Percentiles rank a stretch among this genome's conserved stretches.
Evolutionary conservation across 2,329 filamentous ascomycete genomes (phyloP).

Genomic region (Pseudocercospora macadamiae): DNA sequence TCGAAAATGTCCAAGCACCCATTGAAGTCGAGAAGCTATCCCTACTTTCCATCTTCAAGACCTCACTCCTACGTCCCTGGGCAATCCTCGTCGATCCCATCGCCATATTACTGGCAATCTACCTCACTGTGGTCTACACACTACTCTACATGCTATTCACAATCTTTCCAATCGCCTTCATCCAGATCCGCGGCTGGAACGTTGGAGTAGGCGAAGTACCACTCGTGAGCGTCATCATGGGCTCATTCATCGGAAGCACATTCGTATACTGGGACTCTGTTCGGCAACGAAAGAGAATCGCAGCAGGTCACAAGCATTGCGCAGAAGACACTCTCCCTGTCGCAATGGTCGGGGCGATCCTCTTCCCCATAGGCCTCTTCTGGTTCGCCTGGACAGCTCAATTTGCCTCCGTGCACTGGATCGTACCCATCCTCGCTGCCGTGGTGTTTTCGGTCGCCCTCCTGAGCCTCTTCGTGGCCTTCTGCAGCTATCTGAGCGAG

Average conservation of each 20-base stretch:
- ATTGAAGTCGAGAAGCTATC: conserved; percentile 49
- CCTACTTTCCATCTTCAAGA: conserved; percentile 51
- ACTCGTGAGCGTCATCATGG: conserved; percentile 50
- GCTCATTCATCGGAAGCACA: conserved; percentile 50
- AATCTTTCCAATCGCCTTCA: conserved; percentile 64
- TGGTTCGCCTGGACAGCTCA: conserved; percentile 41
- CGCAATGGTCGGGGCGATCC: conserved; percentile 38
- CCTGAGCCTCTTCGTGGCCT: conserved; percentile 55
- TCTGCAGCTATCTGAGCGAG: conserved; percentile 60
- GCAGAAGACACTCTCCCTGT: conserved; percentile 42
- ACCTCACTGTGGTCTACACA: conserved; percentile 64
- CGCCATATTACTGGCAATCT: conserved; percentile 65
- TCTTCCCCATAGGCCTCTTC: conserved; percentile 40
- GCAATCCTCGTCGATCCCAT: conserved; percentile 74
- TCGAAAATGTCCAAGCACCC: conserved; percentile 54
- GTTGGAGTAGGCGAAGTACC: conserved; percentile 61
- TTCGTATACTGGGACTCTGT: conserved; percentile 48
- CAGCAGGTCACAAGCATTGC: conserved; percentile 38
- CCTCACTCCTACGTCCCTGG: conserved; percentile 67
- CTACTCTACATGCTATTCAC: conserved; percentile 55
- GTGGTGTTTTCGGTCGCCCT: conserved; percentile 47
- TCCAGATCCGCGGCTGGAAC: conserved; percentile 61
- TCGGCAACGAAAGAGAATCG: conserved; percentile 44
- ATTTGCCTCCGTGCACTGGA: conserved; percentile 51
- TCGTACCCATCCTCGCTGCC: conserved; percentile 51